phyloP scores from a whole-genome alignment of 2,329 filamentous ascomycete species.

The Monosporascus sp. region DNA sequence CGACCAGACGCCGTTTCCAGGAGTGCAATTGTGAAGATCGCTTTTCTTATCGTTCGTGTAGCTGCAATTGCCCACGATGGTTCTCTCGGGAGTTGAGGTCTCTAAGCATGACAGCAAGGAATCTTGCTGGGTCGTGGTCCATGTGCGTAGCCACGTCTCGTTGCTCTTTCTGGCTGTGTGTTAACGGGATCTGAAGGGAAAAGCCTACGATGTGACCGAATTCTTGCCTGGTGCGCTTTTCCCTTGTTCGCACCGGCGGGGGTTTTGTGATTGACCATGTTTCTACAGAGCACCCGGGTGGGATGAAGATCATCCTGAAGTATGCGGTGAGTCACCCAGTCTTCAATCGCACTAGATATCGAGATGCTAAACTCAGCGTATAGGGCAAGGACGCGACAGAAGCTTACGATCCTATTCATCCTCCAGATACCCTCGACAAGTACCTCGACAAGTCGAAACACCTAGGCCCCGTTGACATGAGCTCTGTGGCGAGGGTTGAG shows the following conservation, averaged over 20 bases:
- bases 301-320: constrained; percentile 89
- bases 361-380: not conserved
- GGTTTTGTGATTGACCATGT: constrained; percentile 6
- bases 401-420: constrained; percentile 83
- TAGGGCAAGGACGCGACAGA: constrained; percentile 87
- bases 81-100: constrained; percentile 47
- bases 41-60: not conserved
- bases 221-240: constrained; percentile 61
- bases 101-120: constrained; percentile 72
- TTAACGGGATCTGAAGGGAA: constrained; percentile 43
- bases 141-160: constrained; percentile 43
- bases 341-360: not conserved
- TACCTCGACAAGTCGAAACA: constrained; percentile 84
- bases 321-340: constrained; percentile 59
- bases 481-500: constrained; percentile 63
- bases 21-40: not conserved
- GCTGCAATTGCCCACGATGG: constrained; percentile 25
- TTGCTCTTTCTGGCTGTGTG: not conserved
- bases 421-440: constrained; percentile 80
- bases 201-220: constrained; percentile 85
- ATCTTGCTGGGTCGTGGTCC: constrained; percentile 88
- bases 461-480: constrained; percentile 84
- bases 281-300: constrained; percentile 73
- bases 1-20: not conserved
- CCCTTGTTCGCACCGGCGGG: not conserved